These are phyloP conservation scores for Nemania sp. DNA, from an alignment of 2,329 filamentous ascomycete species.

Conservation along the genomic window DNA sequence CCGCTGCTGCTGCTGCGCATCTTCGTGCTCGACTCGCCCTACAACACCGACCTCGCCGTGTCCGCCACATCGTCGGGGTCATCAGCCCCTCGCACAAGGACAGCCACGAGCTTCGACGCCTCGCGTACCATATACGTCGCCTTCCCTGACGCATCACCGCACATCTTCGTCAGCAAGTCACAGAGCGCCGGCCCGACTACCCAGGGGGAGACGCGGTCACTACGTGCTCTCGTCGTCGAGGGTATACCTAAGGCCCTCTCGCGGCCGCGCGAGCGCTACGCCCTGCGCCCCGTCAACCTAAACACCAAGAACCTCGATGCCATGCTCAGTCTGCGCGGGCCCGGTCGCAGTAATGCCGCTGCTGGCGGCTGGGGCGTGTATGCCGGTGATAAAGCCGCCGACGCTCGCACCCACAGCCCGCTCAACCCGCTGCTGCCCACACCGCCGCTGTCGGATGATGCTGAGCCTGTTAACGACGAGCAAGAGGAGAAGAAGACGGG, in stretches of 20 bases:
- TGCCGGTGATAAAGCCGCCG: constrained; percentile 50
- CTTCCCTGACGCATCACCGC: constrained; percentile 79
- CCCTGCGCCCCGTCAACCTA: constrained; percentile 68
- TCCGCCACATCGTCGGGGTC: constrained; percentile 25
- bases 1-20: constrained; percentile 76
- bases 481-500: constrained; percentile 27
- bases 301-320: constrained; percentile 72
- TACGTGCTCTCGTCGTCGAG: constrained; percentile 73
- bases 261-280: constrained; percentile 70
- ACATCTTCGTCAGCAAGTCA: constrained; percentile 67
- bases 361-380: constrained; percentile 82
- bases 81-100: constrained; percentile 28
- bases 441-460: constrained; percentile 49
- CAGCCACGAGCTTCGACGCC: constrained; percentile 58
- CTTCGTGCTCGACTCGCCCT: constrained; percentile 79
- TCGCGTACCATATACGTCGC: constrained; percentile 77
- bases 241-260: constrained; percentile 84
- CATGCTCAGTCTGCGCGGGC: constrained; percentile 69
- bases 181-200: constrained; percentile 48
- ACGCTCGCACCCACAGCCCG: constrained; percentile 52
- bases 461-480: constrained; percentile 18
- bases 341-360: constrained; percentile 70
- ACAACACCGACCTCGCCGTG: constrained; percentile 63
- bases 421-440: constrained; percentile 55
- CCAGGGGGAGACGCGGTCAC: constrained; percentile 59